Evolutionary conservation across 495 filamentous ascomycete genomes (phyloP).

Genomic region (Tetracladium setigerum): DNA sequence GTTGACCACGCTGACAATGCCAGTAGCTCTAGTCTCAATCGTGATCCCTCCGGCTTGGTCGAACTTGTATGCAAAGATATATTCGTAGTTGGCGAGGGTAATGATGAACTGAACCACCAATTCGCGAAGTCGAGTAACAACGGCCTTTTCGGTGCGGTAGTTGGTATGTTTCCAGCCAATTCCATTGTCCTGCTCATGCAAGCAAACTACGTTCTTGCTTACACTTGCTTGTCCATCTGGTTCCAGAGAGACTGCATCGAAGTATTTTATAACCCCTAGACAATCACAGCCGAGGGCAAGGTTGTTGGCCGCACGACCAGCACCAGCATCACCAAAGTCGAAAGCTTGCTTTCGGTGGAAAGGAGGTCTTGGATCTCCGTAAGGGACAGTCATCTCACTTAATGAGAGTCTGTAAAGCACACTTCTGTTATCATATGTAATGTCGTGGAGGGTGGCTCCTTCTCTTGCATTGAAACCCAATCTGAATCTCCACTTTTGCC

Average conservation of each 20-base stretch:
- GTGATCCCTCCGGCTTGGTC: slow-evolving; percentile 73
- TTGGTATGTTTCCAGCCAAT: slow-evolving; percentile 63
- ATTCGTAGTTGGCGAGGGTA: slow-evolving; percentile 79
- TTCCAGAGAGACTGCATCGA: slow-evolving; percentile 48
- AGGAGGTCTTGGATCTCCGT: slow-evolving; percentile 54
- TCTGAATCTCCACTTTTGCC: slow-evolving; percentile 64
- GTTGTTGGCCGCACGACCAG: slow-evolving; percentile 58
- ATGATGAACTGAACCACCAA: slow-evolving; percentile 66
- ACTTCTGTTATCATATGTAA: slow-evolving; percentile 60
- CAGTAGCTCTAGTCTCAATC: slow-evolving; percentile 77
- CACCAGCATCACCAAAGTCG: slow-evolving; percentile 62
- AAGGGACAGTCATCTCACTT: slow-evolving; percentile 68
- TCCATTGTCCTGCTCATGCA: slow-evolving; percentile 62
- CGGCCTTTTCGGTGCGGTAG: slow-evolving; percentile 50
- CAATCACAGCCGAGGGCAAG: slow-evolving; percentile 60
- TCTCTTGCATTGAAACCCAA: slow-evolving; percentile 59
- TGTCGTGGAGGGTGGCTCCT: slow-evolving; percentile 53
- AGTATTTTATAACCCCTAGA: slow-evolving; percentile 56
- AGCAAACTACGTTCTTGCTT: slow-evolving; percentile 51
- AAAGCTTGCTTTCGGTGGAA: slow-evolving; percentile 64
- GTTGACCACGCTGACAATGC: slow-evolving; percentile 74
- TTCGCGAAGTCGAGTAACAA: slow-evolving; percentile 50
- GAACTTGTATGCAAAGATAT: slow-evolving; percentile 76
- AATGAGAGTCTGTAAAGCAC: slow-evolving; percentile 61
- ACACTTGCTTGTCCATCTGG: slow-evolving; percentile 43